A percentile compares a stretch with the other conserved stretches of the same genome.
phyloP scores from a whole-genome alignment of 2,329 filamentous ascomycete species.

The Tolypocladium guangdongense region DNA sequence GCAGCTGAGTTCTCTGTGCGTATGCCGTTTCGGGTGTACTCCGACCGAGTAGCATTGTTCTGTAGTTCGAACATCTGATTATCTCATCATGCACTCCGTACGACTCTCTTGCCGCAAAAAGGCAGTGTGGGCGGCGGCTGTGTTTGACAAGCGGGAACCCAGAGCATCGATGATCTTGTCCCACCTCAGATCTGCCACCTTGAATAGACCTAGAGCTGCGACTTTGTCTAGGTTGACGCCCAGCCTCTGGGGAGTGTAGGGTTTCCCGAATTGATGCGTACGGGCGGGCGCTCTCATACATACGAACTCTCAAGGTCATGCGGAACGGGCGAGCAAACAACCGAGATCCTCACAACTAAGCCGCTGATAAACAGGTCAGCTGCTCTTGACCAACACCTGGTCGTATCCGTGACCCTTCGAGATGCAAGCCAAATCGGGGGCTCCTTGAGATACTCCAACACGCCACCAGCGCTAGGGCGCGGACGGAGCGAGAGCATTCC shows the following conservation, averaged over 20 bases:
- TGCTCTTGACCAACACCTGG: neutral
- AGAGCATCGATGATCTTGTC: slow-evolving; percentile 1
- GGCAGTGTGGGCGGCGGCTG: neutral
- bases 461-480: neutral
- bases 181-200: slow-evolving; percentile 1
- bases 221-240: neutral
- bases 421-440: neutral
- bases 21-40: neutral
- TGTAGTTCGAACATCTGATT: neutral
- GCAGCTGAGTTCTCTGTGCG: neutral
- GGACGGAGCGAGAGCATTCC: neutral
- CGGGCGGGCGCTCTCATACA: neutral
- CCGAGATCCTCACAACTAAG: neutral
- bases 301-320: neutral
- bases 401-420: neutral
- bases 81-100: neutral
- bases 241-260: neutral
- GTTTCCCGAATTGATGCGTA: neutral
- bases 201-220: neutral
- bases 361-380: neutral
- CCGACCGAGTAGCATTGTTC: neutral
- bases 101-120: neutral
- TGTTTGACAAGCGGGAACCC: neutral
- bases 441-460: neutral
- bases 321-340: neutral